Percentiles rank a stretch among this genome's conserved stretches.
These are phyloP conservation scores for Chlorella sorokiniana DNA, from an alignment of 139 green algal species.

Conservation along the genomic window DNA sequence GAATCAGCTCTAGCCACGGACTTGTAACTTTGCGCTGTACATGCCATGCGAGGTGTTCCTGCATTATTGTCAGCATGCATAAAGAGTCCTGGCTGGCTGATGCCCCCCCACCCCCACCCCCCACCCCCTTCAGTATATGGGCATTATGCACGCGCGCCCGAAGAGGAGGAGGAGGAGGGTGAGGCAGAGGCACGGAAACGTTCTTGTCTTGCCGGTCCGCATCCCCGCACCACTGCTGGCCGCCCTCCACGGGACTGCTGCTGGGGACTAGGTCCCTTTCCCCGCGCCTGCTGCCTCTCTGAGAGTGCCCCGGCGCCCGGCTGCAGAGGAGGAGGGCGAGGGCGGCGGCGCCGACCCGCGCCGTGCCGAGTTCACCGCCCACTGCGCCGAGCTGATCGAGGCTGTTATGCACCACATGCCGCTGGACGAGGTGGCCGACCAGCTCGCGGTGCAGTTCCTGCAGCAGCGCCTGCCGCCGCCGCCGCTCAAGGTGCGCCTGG, in stretches of 20 bases:
- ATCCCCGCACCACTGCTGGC: no score
- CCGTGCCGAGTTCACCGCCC: background rate
- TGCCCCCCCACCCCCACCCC: no score
- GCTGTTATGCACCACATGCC: conserved; percentile 23
- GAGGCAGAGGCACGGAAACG: no score
- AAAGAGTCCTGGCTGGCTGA: no score
- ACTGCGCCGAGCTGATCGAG: conserved; percentile 1
- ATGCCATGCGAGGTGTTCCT: background rate
- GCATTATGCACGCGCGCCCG: background rate
- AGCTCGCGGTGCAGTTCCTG: conserved; percentile 43
- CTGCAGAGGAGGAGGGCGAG: background rate
- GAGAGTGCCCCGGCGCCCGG: background rate
- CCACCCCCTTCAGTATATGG: no score
- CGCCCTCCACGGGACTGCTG: no score
- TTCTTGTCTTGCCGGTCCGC: background rate
- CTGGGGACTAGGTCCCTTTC: background rate
- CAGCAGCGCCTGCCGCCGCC: conserved; percentile 44
- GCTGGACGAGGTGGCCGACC: conserved; percentile 32
- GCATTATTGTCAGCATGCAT: background rate
- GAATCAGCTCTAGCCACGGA: no score
- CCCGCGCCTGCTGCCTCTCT: background rate
- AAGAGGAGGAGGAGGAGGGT: conserved; percentile 7
- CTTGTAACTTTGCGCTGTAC: background rate
- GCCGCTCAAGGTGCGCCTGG: background rate
- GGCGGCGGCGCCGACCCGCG: background rate